Evolutionary conservation across 139 green algal genomes (phyloP).

Genomic region (Chlamydomonas schloesseri): DNA sequence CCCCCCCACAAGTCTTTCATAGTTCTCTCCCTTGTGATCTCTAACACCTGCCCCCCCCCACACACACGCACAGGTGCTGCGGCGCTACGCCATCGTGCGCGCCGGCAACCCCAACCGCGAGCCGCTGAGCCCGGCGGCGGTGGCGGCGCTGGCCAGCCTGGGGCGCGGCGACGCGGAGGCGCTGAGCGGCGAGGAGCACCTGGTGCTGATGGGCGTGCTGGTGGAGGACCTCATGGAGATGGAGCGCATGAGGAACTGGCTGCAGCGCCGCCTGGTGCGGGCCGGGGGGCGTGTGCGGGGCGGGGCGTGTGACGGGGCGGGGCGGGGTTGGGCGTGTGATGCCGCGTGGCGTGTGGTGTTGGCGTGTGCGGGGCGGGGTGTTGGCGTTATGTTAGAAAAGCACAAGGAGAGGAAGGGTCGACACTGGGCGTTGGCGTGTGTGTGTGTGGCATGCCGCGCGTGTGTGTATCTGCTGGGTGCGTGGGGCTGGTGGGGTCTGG

Average conservation of each 20-base stretch:
- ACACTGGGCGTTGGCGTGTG: too few species aligned
- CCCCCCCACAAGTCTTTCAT: too few species aligned
- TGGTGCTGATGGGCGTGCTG: conserved; percentile 29
- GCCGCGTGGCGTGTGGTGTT: too few species aligned
- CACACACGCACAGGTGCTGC: neutral
- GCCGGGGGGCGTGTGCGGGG: neutral
- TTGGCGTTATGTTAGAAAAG: too few species aligned
- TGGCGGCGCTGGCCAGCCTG: conserved; percentile 3
- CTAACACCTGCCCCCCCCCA: too few species aligned
- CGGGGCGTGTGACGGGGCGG: neutral
- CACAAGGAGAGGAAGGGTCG: too few species aligned
- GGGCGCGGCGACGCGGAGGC: conserved; percentile 23
- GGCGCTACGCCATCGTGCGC: conserved; percentile 26
- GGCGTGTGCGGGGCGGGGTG: too few species aligned
- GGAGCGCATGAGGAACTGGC: conserved; percentile 36
- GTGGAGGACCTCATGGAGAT: conserved; percentile 31
- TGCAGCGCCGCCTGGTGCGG: conserved; percentile 32
- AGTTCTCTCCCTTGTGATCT: too few species aligned
- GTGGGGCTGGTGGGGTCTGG: too few species aligned
- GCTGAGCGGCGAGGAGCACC: conserved; percentile 10
- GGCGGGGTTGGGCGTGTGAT: neutral
- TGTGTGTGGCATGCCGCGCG: too few species aligned
- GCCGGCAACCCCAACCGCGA: conserved; percentile 20
- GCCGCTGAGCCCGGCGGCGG: conserved; percentile 4
- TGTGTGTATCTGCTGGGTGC: too few species aligned